Evolutionary conservation across 495 filamentous ascomycete species (phyloP), one percentile per base, ranked within the genome.

Genomic region (Trichoderma reesei): DNA sequence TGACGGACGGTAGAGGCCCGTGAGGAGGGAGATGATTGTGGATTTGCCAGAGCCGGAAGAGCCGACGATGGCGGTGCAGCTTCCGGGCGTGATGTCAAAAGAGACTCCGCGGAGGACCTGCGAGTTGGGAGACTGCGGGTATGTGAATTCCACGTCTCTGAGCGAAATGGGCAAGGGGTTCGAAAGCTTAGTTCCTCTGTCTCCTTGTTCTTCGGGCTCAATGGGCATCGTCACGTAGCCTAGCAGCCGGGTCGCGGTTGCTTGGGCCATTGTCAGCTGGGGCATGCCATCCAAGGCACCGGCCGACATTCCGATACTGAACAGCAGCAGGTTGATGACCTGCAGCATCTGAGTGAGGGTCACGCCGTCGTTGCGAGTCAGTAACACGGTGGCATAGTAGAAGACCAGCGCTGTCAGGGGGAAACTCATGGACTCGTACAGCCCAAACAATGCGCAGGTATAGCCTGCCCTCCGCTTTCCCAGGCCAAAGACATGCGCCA

Each of bases 21-120:
- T 74, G 0, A 98, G 80, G 0, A 98, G 75, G 0, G 86, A 85
- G 1, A 86, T 83, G 48, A 97, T 82, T 1, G 95, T 98, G 14
- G 87, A 91, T 76, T 98, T 98, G 0, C 94, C 93, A 33, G 85
- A 89, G 0, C 95, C 95, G 0, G 92, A 96, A 4, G 82, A 72
- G 13, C 91, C 92, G 16, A 94, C 91, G 39, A 96, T 83, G 5
- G 90, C 90, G 3, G 84, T 89, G 65, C 81, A 87, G 0, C 80
- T 84, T 20, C 84, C 84, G 0, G 77, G 67, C 7, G 78, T 65
- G 64, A 96, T 82, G 1, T 67, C 73, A n/a, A 95, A 70, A 42
- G 77, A 85, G 56, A 95, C 70, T 54, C 82, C 72, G 13, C 75
- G 76, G 5, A 96, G 76, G 8, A 88, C 82, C 1, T 81, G 74